These are phyloP conservation scores for Russula emetica DNA, from an alignment of 768 basidiomycete genomes.

Conservation along the genomic window DNA sequence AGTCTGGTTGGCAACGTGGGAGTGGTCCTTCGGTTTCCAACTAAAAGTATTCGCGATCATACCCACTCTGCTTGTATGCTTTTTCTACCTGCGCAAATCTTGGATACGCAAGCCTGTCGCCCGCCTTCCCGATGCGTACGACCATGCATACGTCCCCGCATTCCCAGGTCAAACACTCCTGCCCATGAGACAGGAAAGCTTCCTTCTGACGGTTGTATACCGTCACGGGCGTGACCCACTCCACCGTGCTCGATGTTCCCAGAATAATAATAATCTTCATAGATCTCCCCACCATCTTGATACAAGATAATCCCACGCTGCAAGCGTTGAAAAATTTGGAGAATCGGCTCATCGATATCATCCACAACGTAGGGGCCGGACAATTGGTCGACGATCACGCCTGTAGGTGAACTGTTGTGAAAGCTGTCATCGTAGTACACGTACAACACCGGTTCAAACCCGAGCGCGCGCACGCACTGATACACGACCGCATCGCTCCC, in stretches of 20 bases:
- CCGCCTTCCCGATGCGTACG: slow-evolving; percentile 9
- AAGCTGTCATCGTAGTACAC: background rate
- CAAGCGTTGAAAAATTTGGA: too few relatives aligned
- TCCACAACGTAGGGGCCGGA: too few relatives aligned
- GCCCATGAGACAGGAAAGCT: background rate
- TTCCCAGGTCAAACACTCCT: background rate
- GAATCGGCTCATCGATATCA: background rate
- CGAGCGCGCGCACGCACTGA: background rate
- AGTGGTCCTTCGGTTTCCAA: too few relatives aligned
- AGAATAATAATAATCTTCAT: too few relatives aligned
- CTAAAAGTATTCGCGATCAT: too few relatives aligned
- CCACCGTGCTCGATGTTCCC: background rate
- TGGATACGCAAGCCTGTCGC: slow-evolving; percentile 3
- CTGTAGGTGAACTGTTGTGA: too few relatives aligned
- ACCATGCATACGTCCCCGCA: slow-evolving; percentile 12
- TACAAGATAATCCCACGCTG: background rate
- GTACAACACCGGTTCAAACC: slow-evolving; percentile 9
- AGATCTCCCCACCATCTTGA: too few relatives aligned
- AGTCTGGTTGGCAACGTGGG: too few relatives aligned
- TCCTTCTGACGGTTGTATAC: background rate
- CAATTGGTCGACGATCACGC: background rate
- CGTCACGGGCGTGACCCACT: background rate
- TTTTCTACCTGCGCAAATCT: background rate
- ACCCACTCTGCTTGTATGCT: background rate
- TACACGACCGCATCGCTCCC: slow-evolving; percentile 13